These are phyloP conservation scores for Gossypium gossypioides DNA, from an alignment of 441 rosid genomes.

Conservation along the genomic window DNA sequence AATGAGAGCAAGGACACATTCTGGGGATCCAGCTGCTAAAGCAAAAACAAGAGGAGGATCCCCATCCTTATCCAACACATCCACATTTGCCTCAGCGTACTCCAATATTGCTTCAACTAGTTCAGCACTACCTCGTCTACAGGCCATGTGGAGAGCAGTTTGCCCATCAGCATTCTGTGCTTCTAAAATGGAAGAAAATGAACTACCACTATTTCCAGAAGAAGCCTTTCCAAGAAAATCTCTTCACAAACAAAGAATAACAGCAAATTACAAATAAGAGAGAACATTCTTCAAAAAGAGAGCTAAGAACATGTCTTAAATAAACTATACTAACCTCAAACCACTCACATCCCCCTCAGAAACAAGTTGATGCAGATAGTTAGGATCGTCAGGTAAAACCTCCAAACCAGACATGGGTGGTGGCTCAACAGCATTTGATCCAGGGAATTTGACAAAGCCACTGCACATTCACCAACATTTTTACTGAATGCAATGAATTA, in stretches of 20 bases:
- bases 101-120: conserved; percentile 76
- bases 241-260: conserved; percentile 30
- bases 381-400: conserved; percentile 45
- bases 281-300: conserved; percentile 11
- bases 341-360: conserved; percentile 70
- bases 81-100: conserved; percentile 62
- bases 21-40: conserved; percentile 95
- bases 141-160: conserved; percentile 93
- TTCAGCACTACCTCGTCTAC: conserved; percentile 91
- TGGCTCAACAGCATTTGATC: conserved; percentile 50
- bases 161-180: conserved; percentile 92
- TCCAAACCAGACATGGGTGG: conserved; percentile 34
- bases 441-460: conserved; percentile 41
- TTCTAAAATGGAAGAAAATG: conserved; percentile 53
- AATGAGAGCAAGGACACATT: conserved; percentile 83
- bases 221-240: conserved; percentile 71
- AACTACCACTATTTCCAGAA: conserved; percentile 37
- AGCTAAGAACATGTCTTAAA: conserved; percentile 26
- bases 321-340: conserved; percentile 58
- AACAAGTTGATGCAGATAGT: conserved; percentile 62
- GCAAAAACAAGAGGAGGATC: conserved; percentile 99
- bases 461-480: conserved; percentile 34
- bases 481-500: conserved; percentile 1
- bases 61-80: conserved; percentile 89
- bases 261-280: conserved; percentile 7